phyloP scores from a whole-genome alignment of 2,329 filamentous ascomycete genomes.

The Ceratocystis colombiana region DNA sequence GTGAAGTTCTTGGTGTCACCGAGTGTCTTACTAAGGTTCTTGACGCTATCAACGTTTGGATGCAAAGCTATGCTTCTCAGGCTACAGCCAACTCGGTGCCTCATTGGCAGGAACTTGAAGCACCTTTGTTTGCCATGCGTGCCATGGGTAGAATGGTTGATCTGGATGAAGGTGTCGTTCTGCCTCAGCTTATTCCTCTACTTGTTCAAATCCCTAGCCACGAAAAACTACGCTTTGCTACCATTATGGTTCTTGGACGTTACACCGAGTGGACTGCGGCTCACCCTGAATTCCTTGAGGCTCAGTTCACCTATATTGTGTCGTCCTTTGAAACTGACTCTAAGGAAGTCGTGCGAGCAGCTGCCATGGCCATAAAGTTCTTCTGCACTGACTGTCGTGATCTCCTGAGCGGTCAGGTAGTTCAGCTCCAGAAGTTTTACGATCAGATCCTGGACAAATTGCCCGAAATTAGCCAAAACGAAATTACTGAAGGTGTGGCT shows the following conservation, averaged over 20 bases:
- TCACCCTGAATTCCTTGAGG: conserved; percentile 82
- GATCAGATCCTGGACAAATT: conserved; percentile 78
- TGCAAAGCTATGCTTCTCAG: conserved; percentile 66
- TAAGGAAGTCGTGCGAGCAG: conserved; percentile 80
- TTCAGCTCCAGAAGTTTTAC: conserved; percentile 86
- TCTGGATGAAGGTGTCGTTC: conserved; percentile 71
- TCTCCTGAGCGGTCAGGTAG: conserved; percentile 70
- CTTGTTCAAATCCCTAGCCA: conserved; percentile 91
- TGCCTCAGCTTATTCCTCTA: conserved; percentile 85
- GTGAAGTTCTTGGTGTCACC: conserved; percentile 87
- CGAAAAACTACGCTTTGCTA: conserved; percentile 95
- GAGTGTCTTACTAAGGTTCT: conserved; percentile 87
- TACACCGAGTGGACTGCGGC: conserved; percentile 98
- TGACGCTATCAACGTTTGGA: conserved; percentile 77
- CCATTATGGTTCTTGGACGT: conserved; percentile 90
- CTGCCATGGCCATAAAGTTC: conserved; percentile 90
- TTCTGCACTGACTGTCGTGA: conserved; percentile 92
- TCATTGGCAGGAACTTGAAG: conserved; percentile 93
- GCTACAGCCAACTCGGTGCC: conserved; percentile 67
- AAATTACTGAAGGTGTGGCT: conserved; percentile 91
- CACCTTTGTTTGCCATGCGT: conserved; percentile 86
- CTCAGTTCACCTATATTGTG: conserved; percentile 92
- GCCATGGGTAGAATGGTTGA: conserved; percentile 96
- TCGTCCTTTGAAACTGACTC: conserved; percentile 82
- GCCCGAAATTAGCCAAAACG: conserved; percentile 79